A percentile compares a stretch with the other conserved stretches of the same genome.
These are phyloP conservation scores for Aspergillus ostianus DNA, from an alignment of 495 filamentous ascomycete genomes.

Conservation along the genomic window DNA sequence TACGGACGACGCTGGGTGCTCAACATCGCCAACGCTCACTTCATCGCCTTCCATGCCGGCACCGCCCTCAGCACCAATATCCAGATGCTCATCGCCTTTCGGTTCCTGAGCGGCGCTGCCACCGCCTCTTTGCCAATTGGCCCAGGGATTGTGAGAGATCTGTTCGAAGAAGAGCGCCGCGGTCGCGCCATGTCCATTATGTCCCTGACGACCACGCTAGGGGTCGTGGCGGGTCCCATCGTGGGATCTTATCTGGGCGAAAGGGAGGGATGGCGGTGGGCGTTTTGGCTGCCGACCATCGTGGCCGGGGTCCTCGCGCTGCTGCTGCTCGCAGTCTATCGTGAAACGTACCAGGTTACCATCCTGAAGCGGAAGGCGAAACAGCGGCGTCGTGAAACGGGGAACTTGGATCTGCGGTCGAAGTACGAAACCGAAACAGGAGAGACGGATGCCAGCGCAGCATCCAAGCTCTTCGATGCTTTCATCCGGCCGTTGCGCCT, in stretches of 20 bases:
- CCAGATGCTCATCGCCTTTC: constrained; percentile 57
- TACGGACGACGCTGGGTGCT: constrained; percentile 41
- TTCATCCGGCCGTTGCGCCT: constrained; percentile 49
- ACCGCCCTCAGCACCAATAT: constrained; percentile 65
- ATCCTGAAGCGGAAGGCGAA: constrained; percentile 49
- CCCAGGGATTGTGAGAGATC: constrained; percentile 58
- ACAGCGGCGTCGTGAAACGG: constrained; percentile 39
- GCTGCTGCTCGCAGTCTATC: constrained; percentile 47
- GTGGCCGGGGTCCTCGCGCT: constrained; percentile 36
- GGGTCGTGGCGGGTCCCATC: constrained; percentile 51
- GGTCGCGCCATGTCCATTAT: constrained; percentile 60
- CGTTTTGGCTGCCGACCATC: constrained; percentile 60
- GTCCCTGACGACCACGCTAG: constrained; percentile 49
- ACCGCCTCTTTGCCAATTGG: constrained; percentile 42
- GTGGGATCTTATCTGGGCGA: constrained; percentile 55
- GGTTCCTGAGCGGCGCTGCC: constrained; percentile 64
- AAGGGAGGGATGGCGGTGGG: constrained; percentile 57
- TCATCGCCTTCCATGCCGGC: constrained; percentile 62
- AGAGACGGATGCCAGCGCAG: constrained; percentile 18
- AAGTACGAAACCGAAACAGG: constrained; percentile 21
- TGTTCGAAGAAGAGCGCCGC: constrained; percentile 55
- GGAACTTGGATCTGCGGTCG: constrained; percentile 42
- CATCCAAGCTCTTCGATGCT: constrained; percentile 30
- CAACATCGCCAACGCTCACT: constrained; percentile 38
- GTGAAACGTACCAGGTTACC: constrained; percentile 51